Conservation (phyloP, 1,139 yeast species). For the Sugiyamaella castrensis region DNA sequence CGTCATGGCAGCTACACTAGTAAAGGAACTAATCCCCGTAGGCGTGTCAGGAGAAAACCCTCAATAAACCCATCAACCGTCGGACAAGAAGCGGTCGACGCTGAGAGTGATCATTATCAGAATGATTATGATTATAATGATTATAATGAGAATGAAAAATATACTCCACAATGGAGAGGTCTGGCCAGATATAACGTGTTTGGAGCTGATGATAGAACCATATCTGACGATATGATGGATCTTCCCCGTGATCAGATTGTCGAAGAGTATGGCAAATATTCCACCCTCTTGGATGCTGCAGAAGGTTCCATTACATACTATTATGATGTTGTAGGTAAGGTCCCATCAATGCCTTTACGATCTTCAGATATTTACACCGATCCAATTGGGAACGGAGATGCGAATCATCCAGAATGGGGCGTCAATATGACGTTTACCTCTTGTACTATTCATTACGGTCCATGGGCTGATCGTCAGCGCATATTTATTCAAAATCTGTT, state of each 20-base stretch:
- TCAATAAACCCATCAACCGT: too few relatives aligned
- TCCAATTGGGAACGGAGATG: slow-evolving; percentile 47
- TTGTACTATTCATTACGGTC: slow-evolving; percentile 81
- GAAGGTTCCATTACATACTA: slow-evolving; percentile 54
- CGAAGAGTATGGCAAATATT: slow-evolving; percentile 79
- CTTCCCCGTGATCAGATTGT: slow-evolving; percentile 41
- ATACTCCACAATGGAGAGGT: slow-evolving; percentile 34
- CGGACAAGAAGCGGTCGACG: too few relatives aligned
- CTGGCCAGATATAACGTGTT: slow-evolving; percentile 39
- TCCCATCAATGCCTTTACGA: slow-evolving; percentile 41
- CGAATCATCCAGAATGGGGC: slow-evolving; percentile 58
- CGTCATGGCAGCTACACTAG: too few relatives aligned
- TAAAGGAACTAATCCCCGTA: too few relatives aligned
- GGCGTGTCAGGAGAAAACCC: too few relatives aligned
- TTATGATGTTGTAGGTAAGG: slow-evolving; percentile 68
- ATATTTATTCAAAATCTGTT: slow-evolving; percentile 61
- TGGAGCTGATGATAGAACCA: slow-evolving; percentile 12
- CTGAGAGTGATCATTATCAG: background rate
- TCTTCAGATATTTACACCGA: slow-evolving; percentile 44
- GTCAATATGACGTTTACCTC: slow-evolving; percentile 56
- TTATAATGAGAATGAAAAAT: background rate
- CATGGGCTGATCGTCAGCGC: slow-evolving; percentile 92
- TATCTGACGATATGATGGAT: slow-evolving; percentile 8
- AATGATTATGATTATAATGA: slow-evolving; percentile 5
- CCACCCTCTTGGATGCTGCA: slow-evolving; percentile 68